phyloP scores from a whole-genome alignment of 2,329 filamentous ascomycete genomes.

The Ascochyta fabae region DNA sequence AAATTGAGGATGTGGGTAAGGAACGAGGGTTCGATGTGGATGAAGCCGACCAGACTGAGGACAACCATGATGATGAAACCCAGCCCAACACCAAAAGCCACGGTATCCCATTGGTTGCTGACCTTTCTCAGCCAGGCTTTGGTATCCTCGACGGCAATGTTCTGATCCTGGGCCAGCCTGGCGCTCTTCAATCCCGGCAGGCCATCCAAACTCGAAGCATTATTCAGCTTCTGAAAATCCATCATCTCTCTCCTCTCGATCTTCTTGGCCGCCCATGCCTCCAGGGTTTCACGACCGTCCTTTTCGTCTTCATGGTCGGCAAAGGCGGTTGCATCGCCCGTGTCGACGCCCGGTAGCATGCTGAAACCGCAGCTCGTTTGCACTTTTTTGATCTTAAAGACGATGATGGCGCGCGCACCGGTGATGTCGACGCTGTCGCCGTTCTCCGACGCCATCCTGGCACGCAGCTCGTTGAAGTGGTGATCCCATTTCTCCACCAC shows the following conservation, averaged over 20 bases:
- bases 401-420: slow-evolving; percentile 61
- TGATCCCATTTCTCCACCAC: slow-evolving; percentile 67
- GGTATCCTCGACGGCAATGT: slow-evolving; percentile 53
- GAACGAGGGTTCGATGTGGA: slow-evolving; percentile 26
- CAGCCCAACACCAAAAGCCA: slow-evolving; percentile 26
- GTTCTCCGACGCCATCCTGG: slow-evolving; percentile 51
- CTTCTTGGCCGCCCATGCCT: slow-evolving; percentile 58
- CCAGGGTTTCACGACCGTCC: slow-evolving; percentile 60
- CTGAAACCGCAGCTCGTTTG: slow-evolving; percentile 72
- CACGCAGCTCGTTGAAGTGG: slow-evolving; percentile 43
- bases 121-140: slow-evolving; percentile 36
- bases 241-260: slow-evolving; percentile 58
- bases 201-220: slow-evolving; percentile 47
- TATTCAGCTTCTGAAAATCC: slow-evolving; percentile 64
- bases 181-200: slow-evolving; percentile 50
- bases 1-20: slow-evolving; percentile 30
- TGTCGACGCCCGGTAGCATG: slow-evolving; percentile 56
- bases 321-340: slow-evolving; percentile 27
- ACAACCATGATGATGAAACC: slow-evolving; percentile 31
- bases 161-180: slow-evolving; percentile 55
- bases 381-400: slow-evolving; percentile 66
- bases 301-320: slow-evolving; percentile 28
- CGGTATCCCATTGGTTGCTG: slow-evolving; percentile 33
- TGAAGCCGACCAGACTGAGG: slow-evolving; percentile 23
- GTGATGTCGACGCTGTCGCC: slow-evolving; percentile 34